A percentile compares a stretch with the other conserved stretches of the same genome.
phyloP scores from a whole-genome alignment of 2,329 filamentous ascomycete genomes.

The Samsoniella hepiali region DNA sequence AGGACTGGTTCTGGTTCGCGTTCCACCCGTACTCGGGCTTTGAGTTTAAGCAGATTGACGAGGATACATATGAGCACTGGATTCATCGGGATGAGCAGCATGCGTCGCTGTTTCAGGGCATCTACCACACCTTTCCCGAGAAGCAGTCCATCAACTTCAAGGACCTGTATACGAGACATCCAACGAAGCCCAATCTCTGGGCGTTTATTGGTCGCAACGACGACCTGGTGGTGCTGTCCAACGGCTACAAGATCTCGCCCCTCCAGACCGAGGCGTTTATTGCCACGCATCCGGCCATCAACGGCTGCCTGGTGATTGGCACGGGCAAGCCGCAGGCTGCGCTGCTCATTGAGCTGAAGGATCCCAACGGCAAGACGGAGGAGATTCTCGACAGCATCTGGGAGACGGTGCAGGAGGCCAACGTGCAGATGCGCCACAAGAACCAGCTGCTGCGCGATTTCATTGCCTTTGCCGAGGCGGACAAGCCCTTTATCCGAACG shows the following conservation, averaged over 20 bases:
- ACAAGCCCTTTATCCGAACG: conserved; percentile 43
- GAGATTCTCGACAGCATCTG: conserved; percentile 42
- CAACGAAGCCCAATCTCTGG: conserved; percentile 29
- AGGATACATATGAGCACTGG: conserved; percentile 32
- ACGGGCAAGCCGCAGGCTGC: conserved; percentile 28
- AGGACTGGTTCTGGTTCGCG: conserved; percentile 33
- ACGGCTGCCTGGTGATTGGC: conserved; percentile 28
- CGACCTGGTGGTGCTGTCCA: conserved; percentile 31
- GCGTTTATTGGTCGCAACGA: conserved; percentile 31
- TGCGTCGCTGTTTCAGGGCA: conserved; percentile 29
- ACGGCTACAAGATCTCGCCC: conserved; percentile 32
- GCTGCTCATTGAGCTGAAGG: conserved; percentile 29
- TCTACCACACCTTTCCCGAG: conserved; percentile 33
- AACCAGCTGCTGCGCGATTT: conserved; percentile 41
- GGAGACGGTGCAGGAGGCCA: conserved; percentile 42
- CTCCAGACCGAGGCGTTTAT: conserved; percentile 30
- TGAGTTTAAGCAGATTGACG: conserved; percentile 32
- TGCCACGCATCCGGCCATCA: conserved; percentile 26
- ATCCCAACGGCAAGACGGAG: conserved; percentile 22
- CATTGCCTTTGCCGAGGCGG: conserved; percentile 38
- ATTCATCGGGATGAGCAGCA: conserved; percentile 30
- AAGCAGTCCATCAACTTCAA: conserved; percentile 30
- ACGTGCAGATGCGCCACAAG: conserved; percentile 38
- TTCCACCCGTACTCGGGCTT: conserved; percentile 36
- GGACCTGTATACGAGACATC: conserved; percentile 30